Conservation (phyloP, 2,329 filamentous ascomycete genomes). For the Pseudogymnoascus sp. region DNA sequence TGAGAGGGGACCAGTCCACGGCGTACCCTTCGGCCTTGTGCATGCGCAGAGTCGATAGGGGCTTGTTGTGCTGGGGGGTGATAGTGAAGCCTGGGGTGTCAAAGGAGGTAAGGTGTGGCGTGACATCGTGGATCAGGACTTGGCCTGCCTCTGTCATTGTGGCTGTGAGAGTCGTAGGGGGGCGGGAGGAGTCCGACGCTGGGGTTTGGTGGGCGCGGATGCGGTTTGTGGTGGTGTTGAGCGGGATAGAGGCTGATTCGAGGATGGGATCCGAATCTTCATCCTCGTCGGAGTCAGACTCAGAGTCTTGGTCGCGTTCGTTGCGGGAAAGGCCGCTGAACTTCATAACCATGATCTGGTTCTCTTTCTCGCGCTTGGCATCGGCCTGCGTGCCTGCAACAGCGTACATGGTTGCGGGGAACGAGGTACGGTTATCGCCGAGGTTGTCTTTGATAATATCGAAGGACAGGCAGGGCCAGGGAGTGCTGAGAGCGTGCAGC, state of each 20-base stretch:
- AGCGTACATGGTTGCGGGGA: constrained; percentile 90
- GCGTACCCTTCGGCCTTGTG: constrained; percentile 95
- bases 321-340: constrained; percentile 86
- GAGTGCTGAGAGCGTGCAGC: constrained; percentile 88
- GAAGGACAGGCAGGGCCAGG: constrained; percentile 96
- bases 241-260: constrained; percentile 82
- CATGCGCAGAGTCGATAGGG: constrained; percentile 77
- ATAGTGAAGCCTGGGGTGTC: constrained; percentile 80
- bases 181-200: constrained; percentile 60
- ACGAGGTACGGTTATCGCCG: constrained; percentile 84
- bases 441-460: constrained; percentile 82
- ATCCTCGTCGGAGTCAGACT: constrained; percentile 63
- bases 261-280: constrained; percentile 77
- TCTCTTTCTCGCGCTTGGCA: constrained; percentile 66
- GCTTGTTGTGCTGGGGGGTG: constrained; percentile 78
- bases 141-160: constrained; percentile 87
- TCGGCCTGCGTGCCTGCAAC: constrained; percentile 94
- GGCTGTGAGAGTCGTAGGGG: constrained; percentile 79
- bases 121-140: constrained; percentile 90
- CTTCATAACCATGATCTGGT: constrained; percentile 93
- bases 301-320: constrained; percentile 62
- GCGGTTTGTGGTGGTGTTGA: constrained; percentile 85
- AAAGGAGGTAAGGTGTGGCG: constrained; percentile 80
- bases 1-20: constrained; percentile 87
- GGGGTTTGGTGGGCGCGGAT: constrained; percentile 81